Evolutionary conservation across 768 basidiomycete genomes (phyloP), one percentile per base, ranked within the genome.

Genomic region (Hebeloma cylindrosporum): DNA sequence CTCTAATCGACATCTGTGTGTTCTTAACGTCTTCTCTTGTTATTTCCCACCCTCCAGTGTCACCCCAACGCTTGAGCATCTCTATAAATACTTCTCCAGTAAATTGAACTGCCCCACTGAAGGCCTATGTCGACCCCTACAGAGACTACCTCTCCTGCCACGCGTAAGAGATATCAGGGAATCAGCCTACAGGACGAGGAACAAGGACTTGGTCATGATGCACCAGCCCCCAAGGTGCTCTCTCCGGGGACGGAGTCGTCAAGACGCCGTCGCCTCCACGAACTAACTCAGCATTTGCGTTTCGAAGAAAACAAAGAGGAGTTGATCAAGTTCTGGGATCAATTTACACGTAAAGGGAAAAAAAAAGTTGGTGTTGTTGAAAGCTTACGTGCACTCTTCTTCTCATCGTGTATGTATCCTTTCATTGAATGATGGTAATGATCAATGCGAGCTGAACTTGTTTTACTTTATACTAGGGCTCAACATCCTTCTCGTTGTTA

Each of bases 401-500:
- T 69, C n/a, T 79, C 76, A 13, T 82, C 80, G 0, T 82, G 82
- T 82, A 51, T 26, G 75, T 13, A 6, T 14, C 32, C 22, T 30
- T 33, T 8, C 38, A 17, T 40, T 41, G 21, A 27, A 36, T 23
- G 22, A 20, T 26, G n/a, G 21, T 41, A 50, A 40, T 33, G 25
- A 36, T 25, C 9, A 16, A 22, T 23, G 20, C 43, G 21, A 32
- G 13, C 34, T 10, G n/a, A 3, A 33, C 16, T 33, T 26, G 34
- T 9, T 14, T 34, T 7, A 9, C 18, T 10, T 21, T 22, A 35
- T 14, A 16, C 1, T 42, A 85, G 82, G 76, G 73, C 60, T 85
- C 14, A 85, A 85, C 54, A 10, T 78, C 7, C 70, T 86, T 17
- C 54, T 84, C 16, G 20, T 83, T 1, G 68, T 80, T 49, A 70